phyloP scores from a whole-genome alignment of 2,329 filamentous ascomycete genomes.

The Talaromyces rugulosus region DNA sequence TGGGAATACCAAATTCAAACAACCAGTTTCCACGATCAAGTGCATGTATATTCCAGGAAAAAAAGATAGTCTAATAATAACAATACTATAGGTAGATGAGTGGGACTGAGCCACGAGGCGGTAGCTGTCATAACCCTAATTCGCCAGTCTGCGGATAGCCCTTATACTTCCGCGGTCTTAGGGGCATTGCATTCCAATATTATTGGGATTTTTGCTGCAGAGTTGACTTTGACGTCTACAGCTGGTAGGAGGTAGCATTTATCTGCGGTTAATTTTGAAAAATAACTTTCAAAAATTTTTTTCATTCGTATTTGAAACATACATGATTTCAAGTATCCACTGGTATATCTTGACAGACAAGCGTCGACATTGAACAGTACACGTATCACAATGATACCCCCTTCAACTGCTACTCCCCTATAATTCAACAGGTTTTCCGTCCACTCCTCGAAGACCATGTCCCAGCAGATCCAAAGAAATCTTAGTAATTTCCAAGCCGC shows the following conservation, averaged over 20 bases:
- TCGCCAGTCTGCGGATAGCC: not conserved
- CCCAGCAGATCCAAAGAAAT: not conserved
- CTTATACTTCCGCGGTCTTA: not conserved
- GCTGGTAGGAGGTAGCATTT: not conserved
- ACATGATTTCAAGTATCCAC: no score
- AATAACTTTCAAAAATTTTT: not conserved
- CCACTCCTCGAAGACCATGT: slow-evolving; percentile 2
- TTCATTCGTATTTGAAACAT: not conserved
- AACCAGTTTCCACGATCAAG: not conserved
- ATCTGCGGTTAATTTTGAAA: not conserved
- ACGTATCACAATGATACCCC: not conserved
- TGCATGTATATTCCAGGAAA: not conserved
- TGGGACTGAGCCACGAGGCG: not conserved
- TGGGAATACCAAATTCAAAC: no score
- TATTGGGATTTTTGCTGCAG: no score
- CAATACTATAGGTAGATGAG: not conserved
- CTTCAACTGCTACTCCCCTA: not conserved
- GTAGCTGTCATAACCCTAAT: not conserved
- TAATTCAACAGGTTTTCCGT: slow-evolving; percentile 1
- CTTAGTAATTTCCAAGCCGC: slow-evolving; percentile 2
- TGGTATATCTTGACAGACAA: not conserved
- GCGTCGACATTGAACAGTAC: no score
- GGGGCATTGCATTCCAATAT: no score
- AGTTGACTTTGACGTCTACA: no score
- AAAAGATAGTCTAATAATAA: not conserved